Evolutionary conservation across 2,329 filamentous ascomycete species (phyloP).

Genomic region (Hypoxylon sp.): DNA sequence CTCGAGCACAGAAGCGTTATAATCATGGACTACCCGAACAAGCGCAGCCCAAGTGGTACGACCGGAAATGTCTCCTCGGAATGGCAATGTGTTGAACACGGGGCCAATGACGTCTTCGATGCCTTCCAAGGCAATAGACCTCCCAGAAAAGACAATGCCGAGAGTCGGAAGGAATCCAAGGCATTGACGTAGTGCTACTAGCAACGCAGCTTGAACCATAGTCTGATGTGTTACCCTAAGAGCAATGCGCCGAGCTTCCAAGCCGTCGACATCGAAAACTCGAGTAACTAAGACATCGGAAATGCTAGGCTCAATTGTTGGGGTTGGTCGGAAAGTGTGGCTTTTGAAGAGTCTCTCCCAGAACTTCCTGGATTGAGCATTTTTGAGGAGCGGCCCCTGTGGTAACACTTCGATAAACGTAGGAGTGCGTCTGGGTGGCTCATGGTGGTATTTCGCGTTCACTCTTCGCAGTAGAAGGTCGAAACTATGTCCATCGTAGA

Average conservation of each 20-base stretch:
- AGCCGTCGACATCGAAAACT: slow-evolving; percentile 56
- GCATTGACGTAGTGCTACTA: slow-evolving; percentile 71
- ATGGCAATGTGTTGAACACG: slow-evolving; percentile 91
- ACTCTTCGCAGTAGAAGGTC: slow-evolving; percentile 75
- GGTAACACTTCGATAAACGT: slow-evolving; percentile 77
- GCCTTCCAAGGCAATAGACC: slow-evolving; percentile 76
- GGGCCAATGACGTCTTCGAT: slow-evolving; percentile 82
- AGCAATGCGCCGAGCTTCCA: slow-evolving; percentile 69
- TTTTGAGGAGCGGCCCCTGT: slow-evolving; percentile 75
- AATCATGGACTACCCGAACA: slow-evolving; percentile 76
- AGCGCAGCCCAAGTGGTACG: slow-evolving; percentile 72
- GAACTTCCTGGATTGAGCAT: slow-evolving; percentile 67
- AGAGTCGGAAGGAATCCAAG: slow-evolving; percentile 67
- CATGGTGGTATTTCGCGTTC: slow-evolving; percentile 63
- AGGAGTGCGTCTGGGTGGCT: slow-evolving; percentile 58
- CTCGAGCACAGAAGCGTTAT: slow-evolving; percentile 76
- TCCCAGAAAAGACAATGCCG: slow-evolving; percentile 84
- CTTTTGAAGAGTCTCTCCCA: slow-evolving; percentile 74
- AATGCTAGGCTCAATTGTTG: slow-evolving; percentile 8
- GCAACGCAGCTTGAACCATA: slow-evolving; percentile 82
- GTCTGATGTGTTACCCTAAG: slow-evolving; percentile 85
- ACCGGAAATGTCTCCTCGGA: slow-evolving; percentile 64
- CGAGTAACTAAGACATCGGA: slow-evolving; percentile 48
- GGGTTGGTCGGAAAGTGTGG: slow-evolving; percentile 50
- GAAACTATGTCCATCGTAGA: slow-evolving; percentile 90